These are phyloP conservation scores for Achaetomiella virescens DNA, from an alignment of 495 filamentous ascomycete species.

Conservation along the genomic window DNA sequence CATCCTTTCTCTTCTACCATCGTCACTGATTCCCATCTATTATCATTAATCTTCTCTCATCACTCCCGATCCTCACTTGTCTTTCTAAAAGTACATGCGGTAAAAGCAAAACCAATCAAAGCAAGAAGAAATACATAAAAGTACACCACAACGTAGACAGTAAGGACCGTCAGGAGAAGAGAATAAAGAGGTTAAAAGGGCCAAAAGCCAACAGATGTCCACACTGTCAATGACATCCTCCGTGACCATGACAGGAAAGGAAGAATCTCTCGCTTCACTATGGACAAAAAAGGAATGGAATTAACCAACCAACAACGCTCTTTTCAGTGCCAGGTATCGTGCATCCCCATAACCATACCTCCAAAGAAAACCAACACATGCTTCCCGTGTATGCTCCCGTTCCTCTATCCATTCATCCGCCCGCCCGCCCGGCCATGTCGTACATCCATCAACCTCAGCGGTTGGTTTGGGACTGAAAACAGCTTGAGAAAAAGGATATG, in stretches of 20 bases:
- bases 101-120: not conserved
- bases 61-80: not conserved
- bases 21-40: not conserved
- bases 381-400: too few species aligned
- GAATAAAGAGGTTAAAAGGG: conserved; percentile 1
- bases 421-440: too few species aligned
- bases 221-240: not conserved
- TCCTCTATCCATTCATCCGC: too few species aligned
- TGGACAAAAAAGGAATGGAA: conserved; percentile 6
- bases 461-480: too few species aligned
- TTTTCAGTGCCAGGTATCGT: conserved; percentile 2
- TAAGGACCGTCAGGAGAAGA: not conserved
- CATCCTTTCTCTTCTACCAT: not conserved
- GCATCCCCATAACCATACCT: too few species aligned
- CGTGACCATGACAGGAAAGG: too few species aligned
- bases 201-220: not conserved
- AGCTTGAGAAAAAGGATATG: too few species aligned
- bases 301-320: conserved; percentile 7
- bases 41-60: not conserved
- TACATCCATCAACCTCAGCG: too few species aligned
- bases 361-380: too few species aligned
- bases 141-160: conserved; percentile 1
- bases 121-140: not conserved
- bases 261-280: not conserved
- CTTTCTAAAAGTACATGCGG: not conserved